Base-by-base conservation (phyloP, 768 basidiomycete genomes). In the Pisolithus albus region DNA sequence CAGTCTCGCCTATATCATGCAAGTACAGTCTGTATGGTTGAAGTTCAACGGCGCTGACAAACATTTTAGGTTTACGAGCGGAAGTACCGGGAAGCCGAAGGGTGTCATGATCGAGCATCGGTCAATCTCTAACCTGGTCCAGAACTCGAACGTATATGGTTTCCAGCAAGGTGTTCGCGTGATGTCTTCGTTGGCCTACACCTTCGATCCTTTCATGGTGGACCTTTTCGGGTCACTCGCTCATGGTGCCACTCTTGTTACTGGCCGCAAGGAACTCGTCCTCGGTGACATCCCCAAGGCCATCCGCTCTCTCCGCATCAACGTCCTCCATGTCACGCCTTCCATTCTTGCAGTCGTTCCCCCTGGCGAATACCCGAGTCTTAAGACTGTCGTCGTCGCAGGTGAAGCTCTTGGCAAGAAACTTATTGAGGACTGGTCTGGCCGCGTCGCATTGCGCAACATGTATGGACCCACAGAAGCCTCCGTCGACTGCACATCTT, bases 391-490 rank as follows among this genome's bases (percentile, higher is more conserved):
- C 19, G 61, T 68, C 11, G 61, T 68, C 21, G 56, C 47, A 28
- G 60, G 60, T 28, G 60, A 61, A 48, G 52, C 58, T 18, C 54
- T 61, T 13, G 52, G 56, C 13, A 54, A 46, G 47, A 56, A 61
- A 19, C 49, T 61, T 16, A 56, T 56, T 30, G 46, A 60, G 43
- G 58, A 61, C 26, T 66, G 61, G 63, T 61, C 58, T 2, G 51
- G 52, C 32, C 58, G 42, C 3, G 62, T 69, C 46, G 58, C 51
- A 24, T 41, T 68, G 34, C 64, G 59, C 38, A 68, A 68, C 53
- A 66, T 63, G 61, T 69, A 69, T 41, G 66, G 66, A n/a, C 66
- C 66, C 10, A 68, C 66, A 5, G 66, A 68, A 44, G 60, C 67
- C 36, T 52, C 66, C 11, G 60, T 67, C 16, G 64, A 66, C 46